phyloP scores from a whole-genome alignment of 371 early-diverging fungal genomes.

The Mycotypha africana region DNA sequence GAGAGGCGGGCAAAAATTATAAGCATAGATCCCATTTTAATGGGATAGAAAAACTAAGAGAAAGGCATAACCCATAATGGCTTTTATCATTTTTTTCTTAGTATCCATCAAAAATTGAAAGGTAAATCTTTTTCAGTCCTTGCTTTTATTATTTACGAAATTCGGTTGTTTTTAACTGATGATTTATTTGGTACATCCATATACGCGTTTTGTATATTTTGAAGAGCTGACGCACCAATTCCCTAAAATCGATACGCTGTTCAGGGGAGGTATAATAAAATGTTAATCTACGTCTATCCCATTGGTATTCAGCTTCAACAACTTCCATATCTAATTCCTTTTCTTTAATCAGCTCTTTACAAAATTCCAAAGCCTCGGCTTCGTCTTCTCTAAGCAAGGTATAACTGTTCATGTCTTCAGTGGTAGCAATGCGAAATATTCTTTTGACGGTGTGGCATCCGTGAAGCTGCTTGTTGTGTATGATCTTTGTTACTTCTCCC shows the following conservation, averaged over 20 bases:
- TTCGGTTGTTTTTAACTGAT: too few relatives aligned
- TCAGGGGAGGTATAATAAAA: slow-evolving; percentile 92
- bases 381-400: slow-evolving; percentile 82
- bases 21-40: too few relatives aligned
- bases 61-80: too few relatives aligned
- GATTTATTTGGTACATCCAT: too few relatives aligned
- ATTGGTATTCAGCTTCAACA: slow-evolving; percentile 96
- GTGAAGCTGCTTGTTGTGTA: slow-evolving; percentile 4
- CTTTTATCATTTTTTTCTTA: too few relatives aligned
- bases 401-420: slow-evolving; percentile 68
- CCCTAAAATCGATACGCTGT: slow-evolving; percentile 98
- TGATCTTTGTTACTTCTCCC: slow-evolving; percentile 66
- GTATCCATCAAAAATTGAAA: too few relatives aligned
- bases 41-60: too few relatives aligned
- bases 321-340: slow-evolving; percentile 90
- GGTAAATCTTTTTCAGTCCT: too few relatives aligned
- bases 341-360: slow-evolving; percentile 84
- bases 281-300: slow-evolving; percentile 95
- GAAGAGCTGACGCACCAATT: slow-evolving; percentile 97
- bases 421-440: slow-evolving; percentile 79
- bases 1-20: too few relatives aligned
- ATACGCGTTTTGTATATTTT: slow-evolving; percentile 99
- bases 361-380: slow-evolving; percentile 77
- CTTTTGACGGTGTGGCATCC: slow-evolving; percentile 61
- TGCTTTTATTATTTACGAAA: too few relatives aligned